Evolutionary conservation across 208 protist species (phyloP).

Genomic region (Willaertia magna): DNA sequence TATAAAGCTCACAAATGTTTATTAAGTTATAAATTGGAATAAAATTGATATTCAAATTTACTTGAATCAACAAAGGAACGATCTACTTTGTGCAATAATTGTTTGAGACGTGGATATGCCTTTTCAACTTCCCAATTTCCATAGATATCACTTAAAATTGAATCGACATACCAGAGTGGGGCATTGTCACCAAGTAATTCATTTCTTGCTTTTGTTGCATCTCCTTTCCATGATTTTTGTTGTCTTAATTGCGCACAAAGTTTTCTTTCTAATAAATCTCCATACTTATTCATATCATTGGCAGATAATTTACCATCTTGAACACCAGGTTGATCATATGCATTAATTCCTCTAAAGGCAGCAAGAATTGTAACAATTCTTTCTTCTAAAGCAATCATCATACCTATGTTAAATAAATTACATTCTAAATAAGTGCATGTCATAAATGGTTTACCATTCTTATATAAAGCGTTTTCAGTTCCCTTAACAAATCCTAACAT

Average conservation of each 20-base stretch:
- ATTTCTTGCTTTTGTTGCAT: background rate
- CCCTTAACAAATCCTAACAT: slow-evolving; percentile 34
- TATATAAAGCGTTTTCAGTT: slow-evolving; percentile 26
- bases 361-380: slow-evolving; percentile 26
- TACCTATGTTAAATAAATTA: slow-evolving; percentile 22
- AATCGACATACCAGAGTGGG: slow-evolving; percentile 4
- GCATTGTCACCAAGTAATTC: background rate
- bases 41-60: background rate
- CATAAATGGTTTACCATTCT: slow-evolving; percentile 24
- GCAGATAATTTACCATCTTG: slow-evolving; percentile 33
- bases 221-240: background rate
- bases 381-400: slow-evolving; percentile 37
- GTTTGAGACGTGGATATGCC: background rate
- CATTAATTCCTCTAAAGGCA: slow-evolving; percentile 28
- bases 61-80: background rate
- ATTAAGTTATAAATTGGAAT: background rate
- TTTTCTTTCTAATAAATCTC: background rate
- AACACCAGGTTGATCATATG: slow-evolving; percentile 39
- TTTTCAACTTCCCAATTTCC: background rate
- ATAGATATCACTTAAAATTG: background rate
- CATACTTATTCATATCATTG: slow-evolving; percentile 10
- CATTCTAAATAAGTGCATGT: background rate
- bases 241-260: background rate
- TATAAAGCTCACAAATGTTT: too few relatives aligned
- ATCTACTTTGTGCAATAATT: too few relatives aligned